Base-by-base conservation (phyloP, 768 basidiomycete species). In the Pisolithus orientalis region DNA sequence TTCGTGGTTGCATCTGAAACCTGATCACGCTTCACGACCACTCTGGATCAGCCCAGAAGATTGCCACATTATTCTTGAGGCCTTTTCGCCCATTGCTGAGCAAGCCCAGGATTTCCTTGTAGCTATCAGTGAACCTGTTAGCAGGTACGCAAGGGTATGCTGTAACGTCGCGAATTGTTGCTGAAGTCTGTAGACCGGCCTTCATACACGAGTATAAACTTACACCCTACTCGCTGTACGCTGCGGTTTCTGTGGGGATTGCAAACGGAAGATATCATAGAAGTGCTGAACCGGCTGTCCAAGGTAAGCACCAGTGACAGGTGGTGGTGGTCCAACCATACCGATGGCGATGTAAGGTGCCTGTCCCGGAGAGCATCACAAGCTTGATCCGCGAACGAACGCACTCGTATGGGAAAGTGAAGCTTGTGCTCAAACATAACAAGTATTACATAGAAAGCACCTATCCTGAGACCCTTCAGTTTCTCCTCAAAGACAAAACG, bases 171-270 rank as follows among this genome's bases (percentile, higher is more conserved):
- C 40, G 39, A 17, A 16, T 58, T 57, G 39, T 65, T 42, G 54
- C 39, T 44, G 39, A 55, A 39, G 46, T 57, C 52, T 39, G 28
- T 58, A 95, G 95, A 76, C 96, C 96, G 49, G 85, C 92, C 45
- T 93, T 95, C 72, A 94, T 98, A 57, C 95, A 99, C 73, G 96
- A 98, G 76, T 99, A 98, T 79, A 93, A 95, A 72, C 83, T 99
- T 65, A 98, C 95, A 52, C 87, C 94, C 43, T 96, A 98, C 70
- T 98, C 95, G 16, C 76, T 99, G 14, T 98, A 99, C 69, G 96
- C 96, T 54, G 96, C 96, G 47, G 95, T 99, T 56, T 97, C 95
- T 13, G 96, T 99, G 54, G 96, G 96, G 28, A n/a, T 75, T 99
- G 28, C 92, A 98, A 67, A 98, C 96, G 8, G 88, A 95, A 60